Evolutionary conservation across 306 rosid genomes (phyloP).

Genomic region (Heteromeles arbutifolia): DNA sequence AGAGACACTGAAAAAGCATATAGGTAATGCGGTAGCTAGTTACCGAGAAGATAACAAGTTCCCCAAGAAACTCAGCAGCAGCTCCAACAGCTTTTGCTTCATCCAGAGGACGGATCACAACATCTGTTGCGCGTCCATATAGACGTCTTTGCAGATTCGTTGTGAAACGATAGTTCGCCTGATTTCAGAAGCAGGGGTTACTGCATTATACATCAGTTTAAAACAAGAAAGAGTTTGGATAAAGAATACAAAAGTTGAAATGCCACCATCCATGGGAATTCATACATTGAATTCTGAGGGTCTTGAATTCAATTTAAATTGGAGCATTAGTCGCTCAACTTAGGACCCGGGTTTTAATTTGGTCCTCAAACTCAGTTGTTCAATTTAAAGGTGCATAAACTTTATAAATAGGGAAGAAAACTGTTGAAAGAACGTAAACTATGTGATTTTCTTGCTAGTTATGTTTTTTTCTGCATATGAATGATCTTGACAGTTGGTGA

Average conservation of each 20-base stretch:
- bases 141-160: conserved; percentile 1
- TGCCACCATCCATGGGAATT: no score
- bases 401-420: no score
- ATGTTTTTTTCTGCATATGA: neutral
- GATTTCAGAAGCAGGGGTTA: neutral
- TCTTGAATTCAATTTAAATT: no score
- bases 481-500: neutral
- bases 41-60: conserved; percentile 11
- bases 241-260: no score
- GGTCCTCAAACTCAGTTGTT: no score
- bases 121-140: conserved; percentile 1
- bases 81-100: conserved; percentile 10
- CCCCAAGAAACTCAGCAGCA: conserved; percentile 1
- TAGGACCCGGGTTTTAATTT: no score
- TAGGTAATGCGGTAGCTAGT: neutral
- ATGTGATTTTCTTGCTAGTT: no score
- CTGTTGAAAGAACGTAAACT: no score
- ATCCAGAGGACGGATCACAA: conserved; percentile 1
- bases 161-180: conserved; percentile 1
- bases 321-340: no score
- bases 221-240: neutral
- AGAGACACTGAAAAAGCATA: neutral
- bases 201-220: neutral
- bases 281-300: no score
- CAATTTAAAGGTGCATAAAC: no score